Evolutionary conservation across 805 yeast species (phyloP).

Genomic region (Priceomyces medius): DNA sequence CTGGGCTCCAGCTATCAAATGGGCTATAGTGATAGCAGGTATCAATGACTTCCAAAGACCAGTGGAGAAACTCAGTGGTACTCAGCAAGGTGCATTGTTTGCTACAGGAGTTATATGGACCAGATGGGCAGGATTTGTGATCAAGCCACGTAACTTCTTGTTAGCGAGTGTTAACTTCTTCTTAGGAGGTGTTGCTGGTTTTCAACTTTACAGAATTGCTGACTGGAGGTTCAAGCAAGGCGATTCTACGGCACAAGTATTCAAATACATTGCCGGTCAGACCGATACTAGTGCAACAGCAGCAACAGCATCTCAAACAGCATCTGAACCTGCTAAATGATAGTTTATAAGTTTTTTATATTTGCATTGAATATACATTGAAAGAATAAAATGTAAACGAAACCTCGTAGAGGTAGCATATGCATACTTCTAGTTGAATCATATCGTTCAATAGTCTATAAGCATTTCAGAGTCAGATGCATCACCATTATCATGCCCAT

Average conservation of each 20-base stretch:
- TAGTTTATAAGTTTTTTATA: constrained; percentile 1
- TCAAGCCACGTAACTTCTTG: constrained; percentile 80
- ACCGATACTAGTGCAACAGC: constrained; percentile 9
- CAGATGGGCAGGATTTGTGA: constrained; percentile 90
- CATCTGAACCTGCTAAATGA: background rate
- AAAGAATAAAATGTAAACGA: too few species aligned
- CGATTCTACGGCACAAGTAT: constrained; percentile 55
- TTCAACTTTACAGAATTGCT: constrained; percentile 71
- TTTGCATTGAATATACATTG: constrained; percentile 1
- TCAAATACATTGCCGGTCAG: constrained; percentile 60
- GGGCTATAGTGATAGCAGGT: constrained; percentile 94
- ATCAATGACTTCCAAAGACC: constrained; percentile 84
- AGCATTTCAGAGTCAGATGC: constrained; percentile 2
- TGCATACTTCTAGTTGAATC: too few species aligned
- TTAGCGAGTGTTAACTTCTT: constrained; percentile 94
- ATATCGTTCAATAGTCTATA: constrained; percentile 1
- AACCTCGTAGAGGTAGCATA: too few species aligned
- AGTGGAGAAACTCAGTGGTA: constrained; percentile 85
- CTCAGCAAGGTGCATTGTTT: constrained; percentile 81
- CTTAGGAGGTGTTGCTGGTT: constrained; percentile 85
- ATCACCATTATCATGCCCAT: too few species aligned
- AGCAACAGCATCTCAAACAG: background rate
- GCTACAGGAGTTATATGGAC: constrained; percentile 98
- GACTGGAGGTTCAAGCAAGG: constrained; percentile 65
- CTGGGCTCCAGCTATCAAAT: constrained; percentile 73